Conservation (phyloP, 129 eudicot species). For the Apium graveolens region DNA sequence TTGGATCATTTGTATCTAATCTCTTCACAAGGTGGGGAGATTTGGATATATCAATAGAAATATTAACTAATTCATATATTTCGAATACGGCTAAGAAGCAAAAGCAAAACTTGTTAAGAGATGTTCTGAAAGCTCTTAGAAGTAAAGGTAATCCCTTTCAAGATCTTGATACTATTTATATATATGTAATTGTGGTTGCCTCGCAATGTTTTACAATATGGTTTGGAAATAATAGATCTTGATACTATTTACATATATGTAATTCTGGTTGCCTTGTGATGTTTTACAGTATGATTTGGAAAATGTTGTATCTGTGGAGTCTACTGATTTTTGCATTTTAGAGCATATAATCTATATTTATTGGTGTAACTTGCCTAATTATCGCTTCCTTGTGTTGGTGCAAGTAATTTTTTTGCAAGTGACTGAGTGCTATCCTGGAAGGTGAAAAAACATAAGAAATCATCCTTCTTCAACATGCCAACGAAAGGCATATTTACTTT, state of each 20-base stretch:
- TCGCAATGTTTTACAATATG: neutral
- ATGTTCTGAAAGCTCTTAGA: constrained; percentile 54
- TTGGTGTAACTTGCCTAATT: neutral
- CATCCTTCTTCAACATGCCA: too few species aligned
- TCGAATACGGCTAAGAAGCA: constrained; percentile 51
- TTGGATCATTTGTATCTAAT: constrained; percentile 85
- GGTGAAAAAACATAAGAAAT: too few species aligned
- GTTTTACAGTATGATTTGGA: neutral
- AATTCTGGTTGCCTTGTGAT: neutral
- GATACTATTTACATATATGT: too few species aligned
- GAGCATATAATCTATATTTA: neutral
- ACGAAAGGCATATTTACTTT: too few species aligned
- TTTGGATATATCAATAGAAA: constrained; percentile 79
- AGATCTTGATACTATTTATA: neutral
- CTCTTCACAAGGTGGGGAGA: constrained; percentile 97
- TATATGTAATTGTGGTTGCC: neutral
- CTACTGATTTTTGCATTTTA: neutral
- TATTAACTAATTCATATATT: constrained; percentile 53
- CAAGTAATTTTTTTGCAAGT: too few species aligned
- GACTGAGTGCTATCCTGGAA: too few species aligned
- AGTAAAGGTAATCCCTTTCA: constrained; percentile 41
- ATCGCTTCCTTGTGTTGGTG: neutral
- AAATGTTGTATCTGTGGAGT: too few species aligned
- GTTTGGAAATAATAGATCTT: neutral
- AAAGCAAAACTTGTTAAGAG: constrained; percentile 55